Percentiles rank a stretch among this genome's conserved stretches.
Evolutionary conservation across 1,139 yeast genomes (phyloP).

Genomic region (Saccharomyces uvarum): DNA sequence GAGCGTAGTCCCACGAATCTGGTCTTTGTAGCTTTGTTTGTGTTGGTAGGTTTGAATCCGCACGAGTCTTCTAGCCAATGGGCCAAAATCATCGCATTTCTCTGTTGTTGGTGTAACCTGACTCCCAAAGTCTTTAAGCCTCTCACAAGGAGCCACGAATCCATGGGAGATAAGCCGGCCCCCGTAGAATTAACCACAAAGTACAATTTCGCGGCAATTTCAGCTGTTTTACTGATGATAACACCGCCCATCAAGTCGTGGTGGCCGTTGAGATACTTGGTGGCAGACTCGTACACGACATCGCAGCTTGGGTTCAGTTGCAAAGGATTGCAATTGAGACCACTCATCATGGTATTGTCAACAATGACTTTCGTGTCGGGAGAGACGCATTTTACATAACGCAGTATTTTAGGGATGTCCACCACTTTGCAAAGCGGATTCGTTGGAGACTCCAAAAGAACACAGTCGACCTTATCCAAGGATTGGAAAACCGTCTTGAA

Average conservation of each 20-base stretch:
- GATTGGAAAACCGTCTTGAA: conserved; percentile 35
- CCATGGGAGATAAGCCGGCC: conserved; percentile 85
- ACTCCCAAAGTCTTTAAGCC: conserved; percentile 83
- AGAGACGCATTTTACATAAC: conserved; percentile 56
- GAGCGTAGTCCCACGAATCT: conserved; percentile 77
- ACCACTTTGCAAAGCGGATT: conserved; percentile 85
- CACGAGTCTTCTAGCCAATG: conserved; percentile 60
- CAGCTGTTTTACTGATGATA: conserved; percentile 57
- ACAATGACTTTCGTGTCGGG: conserved; percentile 73
- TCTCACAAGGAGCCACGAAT: conserved; percentile 77
- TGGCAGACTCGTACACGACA: conserved; percentile 86
- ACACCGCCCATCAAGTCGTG: conserved; percentile 96
- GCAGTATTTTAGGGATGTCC: conserved; percentile 61
- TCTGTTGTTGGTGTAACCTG: conserved; percentile 80
- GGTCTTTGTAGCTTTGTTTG: conserved; percentile 40
- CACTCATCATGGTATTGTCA: conserved; percentile 95
- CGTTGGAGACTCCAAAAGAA: conserved; percentile 82
- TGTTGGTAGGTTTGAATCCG: conserved; percentile 33
- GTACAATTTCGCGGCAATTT: conserved; percentile 61
- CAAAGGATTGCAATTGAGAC: conserved; percentile 74
- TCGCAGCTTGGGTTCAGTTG: conserved; percentile 64
- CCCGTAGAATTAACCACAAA: conserved; percentile 85
- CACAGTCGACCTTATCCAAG: conserved; percentile 40
- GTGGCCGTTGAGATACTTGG: conserved; percentile 87
- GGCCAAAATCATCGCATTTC: conserved; percentile 67